Evolutionary conservation across 306 rosid genomes (phyloP).

Genomic region (Cucurbita ficifolia): DNA sequence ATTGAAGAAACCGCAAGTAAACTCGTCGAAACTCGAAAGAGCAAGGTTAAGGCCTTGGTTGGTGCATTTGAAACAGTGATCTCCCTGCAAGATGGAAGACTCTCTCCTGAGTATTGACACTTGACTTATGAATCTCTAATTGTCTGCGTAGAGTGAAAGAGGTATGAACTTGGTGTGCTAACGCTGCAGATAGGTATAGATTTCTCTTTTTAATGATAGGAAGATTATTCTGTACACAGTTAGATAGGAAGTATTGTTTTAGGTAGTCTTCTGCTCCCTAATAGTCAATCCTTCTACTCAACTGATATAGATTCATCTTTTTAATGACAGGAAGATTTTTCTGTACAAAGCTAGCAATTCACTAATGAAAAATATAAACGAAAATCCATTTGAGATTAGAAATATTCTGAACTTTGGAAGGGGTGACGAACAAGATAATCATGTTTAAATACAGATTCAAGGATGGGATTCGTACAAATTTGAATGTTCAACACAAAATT

Average conservation of each 20-base stretch:
- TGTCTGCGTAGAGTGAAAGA: neutral
- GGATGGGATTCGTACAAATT: neutral
- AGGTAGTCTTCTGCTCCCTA: neutral
- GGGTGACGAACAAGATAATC: neutral
- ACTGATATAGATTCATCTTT: neutral
- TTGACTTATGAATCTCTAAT: neutral
- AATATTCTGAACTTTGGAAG: neutral
- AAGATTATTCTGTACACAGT: neutral
- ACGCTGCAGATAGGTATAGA: neutral
- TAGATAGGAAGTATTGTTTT: neutral
- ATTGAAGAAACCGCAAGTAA: conserved; percentile 90
- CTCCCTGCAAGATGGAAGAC: conserved; percentile 76
- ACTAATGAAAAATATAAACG: neutral
- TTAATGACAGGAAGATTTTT: no score
- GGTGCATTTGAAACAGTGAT: conserved; percentile 97
- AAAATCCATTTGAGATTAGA: neutral
- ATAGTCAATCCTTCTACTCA: neutral
- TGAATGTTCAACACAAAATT: no score
- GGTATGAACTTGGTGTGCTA: neutral
- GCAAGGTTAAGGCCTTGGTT: conserved; percentile 96
- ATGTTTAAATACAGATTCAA: neutral
- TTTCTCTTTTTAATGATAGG: neutral
- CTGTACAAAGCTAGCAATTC: no score
- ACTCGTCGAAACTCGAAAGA: conserved; percentile 58
- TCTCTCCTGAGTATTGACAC: conserved; percentile 30